A percentile compares a stretch with the other conserved stretches of the same genome.
Conservation (phyloP, 495 filamentous ascomycete genomes). For the Talaromyces wortmannii region DNA sequence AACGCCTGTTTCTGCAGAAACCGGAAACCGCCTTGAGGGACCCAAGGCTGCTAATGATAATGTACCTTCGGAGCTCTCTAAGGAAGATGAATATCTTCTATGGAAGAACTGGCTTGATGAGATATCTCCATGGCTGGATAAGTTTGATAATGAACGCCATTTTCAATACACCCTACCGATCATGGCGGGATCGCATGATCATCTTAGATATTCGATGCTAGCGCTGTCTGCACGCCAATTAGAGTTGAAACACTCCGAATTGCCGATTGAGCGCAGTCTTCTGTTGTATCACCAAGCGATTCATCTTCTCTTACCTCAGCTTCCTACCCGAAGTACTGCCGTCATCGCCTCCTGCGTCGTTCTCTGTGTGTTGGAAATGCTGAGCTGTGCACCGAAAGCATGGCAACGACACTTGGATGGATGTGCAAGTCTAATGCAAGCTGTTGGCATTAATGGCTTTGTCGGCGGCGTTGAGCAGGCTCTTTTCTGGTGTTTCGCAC, state of each 20-base stretch:
- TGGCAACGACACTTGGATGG: slow-evolving; percentile 43
- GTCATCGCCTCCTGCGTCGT: slow-evolving; percentile 35
- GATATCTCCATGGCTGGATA: slow-evolving; percentile 41
- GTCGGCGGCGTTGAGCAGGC: slow-evolving; percentile 31
- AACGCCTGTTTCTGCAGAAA: too few relatives aligned
- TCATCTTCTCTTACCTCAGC: slow-evolving; percentile 26
- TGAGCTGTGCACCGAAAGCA: slow-evolving; percentile 18
- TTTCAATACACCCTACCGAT: slow-evolving; percentile 34
- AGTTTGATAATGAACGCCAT: slow-evolving; percentile 37
- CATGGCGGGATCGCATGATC: slow-evolving; percentile 27
- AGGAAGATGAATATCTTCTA: slow-evolving; percentile 23
- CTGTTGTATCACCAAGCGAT: slow-evolving; percentile 38
- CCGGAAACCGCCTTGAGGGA: too few relatives aligned
- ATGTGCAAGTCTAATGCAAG: slow-evolving; percentile 36
- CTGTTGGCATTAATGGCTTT: slow-evolving; percentile 35
- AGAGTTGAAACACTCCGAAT: slow-evolving; percentile 27
- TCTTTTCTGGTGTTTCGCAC: slow-evolving; percentile 43
- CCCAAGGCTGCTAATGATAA: background rate
- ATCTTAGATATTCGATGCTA: slow-evolving; percentile 33
- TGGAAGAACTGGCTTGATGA: slow-evolving; percentile 38
- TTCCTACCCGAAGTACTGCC: slow-evolving; percentile 29
- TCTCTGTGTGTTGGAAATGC: slow-evolving; percentile 35
- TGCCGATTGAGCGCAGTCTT: slow-evolving; percentile 31
- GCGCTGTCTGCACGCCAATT: slow-evolving; percentile 38
- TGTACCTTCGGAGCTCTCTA: slow-evolving; percentile 15